Percentiles rank a stretch among this genome's conserved stretches.
Conservation (phyloP, 2,329 filamentous ascomycete species). For the Gremmenia infestans region DNA sequence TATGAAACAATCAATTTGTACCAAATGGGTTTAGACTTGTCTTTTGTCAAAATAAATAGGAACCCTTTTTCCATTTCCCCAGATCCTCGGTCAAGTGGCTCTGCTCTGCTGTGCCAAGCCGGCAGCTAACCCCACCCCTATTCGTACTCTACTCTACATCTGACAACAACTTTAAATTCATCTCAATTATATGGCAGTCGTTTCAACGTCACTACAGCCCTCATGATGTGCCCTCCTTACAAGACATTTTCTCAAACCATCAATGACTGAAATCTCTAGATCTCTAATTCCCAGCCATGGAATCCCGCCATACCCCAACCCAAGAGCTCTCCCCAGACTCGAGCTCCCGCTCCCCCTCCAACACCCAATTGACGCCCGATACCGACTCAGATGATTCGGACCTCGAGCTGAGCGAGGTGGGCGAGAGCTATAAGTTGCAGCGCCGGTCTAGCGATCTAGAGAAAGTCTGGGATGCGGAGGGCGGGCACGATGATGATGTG, state of each 20-base stretch:
- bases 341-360: slow-evolving; percentile 9
- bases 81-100: too few relatives aligned
- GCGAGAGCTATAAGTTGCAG: slow-evolving; percentile 22
- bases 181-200: not conserved
- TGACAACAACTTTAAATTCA: not conserved
- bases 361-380: slow-evolving; percentile 23
- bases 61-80: not conserved
- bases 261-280: not conserved
- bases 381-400: slow-evolving; percentile 26
- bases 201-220: not conserved
- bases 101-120: not conserved
- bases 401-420: slow-evolving; percentile 13
- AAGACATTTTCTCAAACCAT: not conserved
- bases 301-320: slow-evolving; percentile 1
- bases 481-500: slow-evolving; percentile 14
- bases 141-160: not conserved
- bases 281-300: slow-evolving; percentile 8
- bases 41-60: not conserved
- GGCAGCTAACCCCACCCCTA: not conserved
- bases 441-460: slow-evolving; percentile 4
- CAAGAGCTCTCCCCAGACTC: slow-evolving; percentile 20
- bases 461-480: slow-evolving; percentile 8
- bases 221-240: not conserved
- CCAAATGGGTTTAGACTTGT: not conserved
- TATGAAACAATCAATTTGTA: not conserved